Evolutionary conservation across 371 early-diverging fungal genomes (phyloP), one percentile per base, ranked within the genome.

Genomic region (Haplosporangium sp.): DNA sequence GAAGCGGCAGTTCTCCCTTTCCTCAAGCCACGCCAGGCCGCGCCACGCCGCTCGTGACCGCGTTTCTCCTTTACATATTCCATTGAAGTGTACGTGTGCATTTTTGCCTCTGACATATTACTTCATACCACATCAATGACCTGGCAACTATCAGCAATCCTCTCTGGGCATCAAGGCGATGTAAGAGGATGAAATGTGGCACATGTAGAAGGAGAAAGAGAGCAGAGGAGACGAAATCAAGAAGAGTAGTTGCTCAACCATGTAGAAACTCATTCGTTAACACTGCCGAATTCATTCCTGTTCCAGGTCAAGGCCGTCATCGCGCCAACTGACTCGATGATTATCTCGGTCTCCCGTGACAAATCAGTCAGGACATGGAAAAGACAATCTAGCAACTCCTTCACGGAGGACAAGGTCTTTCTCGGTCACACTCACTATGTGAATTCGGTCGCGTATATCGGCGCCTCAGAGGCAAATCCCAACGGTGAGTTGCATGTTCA

Each of bases 261-360:
- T 29, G 29, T 29, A 29, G 29, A 29, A 29, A 29, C 29, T 29
- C 29, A 29, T 11, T 53, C 45, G 14, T 9, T 36, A 40, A 16
- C 13, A 38, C 29, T 12, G 1, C 40, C 45, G 8, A 23, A 12
- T 43, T 45, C 40, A 3, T 11, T 62, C 12, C 40, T 50, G 10
- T 18, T 62, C n/a, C 38, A 94, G 94, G 92, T 93, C 29, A 87
- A 88, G 65, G 95, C 92, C 5, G 84, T 95, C 1, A 81, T 84
- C n/a, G 86, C 89, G 2, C 79, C 89, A 16, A 85, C 87, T 42
- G 86, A 87, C 71, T 85, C 90, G 69, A 38, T 86, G 12, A 64
- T 98, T 38, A 81, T 91, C 20, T 92, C 97, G 0, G 95, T 90
- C 10, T 92, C 96, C 10, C 91, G 97, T 55, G 95, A 94, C 75